Evolutionary conservation across 2,329 filamentous ascomycete species (phyloP), one percentile per base, ranked within the genome.

Genomic region (Hirsutella thompsonii): DNA sequence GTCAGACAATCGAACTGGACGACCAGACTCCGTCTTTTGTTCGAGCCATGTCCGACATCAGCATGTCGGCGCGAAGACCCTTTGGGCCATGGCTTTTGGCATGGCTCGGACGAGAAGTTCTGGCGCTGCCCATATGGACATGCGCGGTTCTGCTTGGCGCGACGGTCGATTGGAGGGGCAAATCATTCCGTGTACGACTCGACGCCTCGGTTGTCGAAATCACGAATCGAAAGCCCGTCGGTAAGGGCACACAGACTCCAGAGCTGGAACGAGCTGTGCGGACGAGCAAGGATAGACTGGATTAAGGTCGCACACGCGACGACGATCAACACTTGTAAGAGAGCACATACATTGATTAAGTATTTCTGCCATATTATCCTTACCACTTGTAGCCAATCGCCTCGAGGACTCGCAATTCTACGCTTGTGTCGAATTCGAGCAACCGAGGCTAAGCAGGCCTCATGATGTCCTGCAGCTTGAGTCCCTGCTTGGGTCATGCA

Each of bases 131-230:
- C 0, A 82, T 98, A 44, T 98, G 92, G 92, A 66, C 77, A 0
- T 88, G 82, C 76, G 92, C 92, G 1, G 84, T 95, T 18, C 76
- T 86, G 50, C 81, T 90, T n/a, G 92, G 92, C 0, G 78, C 83
- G 2, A 90, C 80, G 0, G 86, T 98, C 0, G 76, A 76, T 40
- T 98, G 92, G 93, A 70, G 92, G 42, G 90, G 89, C 0, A 81
- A 80, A 53, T 73, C 68, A 21, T 96, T 96, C 57, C 76, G 74
- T 52, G 89, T 96, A 1, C 77, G 81, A 2, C 71, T 86, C 50
- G 84, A 96, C 57, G 90, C 90, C 70, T 84, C 79, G 39, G 90
- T 94, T 1, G 65, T 69, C 5, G 66, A 69, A 20, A 34, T 59
- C 29, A 36, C 46, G 35, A 19, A 21, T 8, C 4, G 21, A 13